Evolutionary conservation across 257 asterid species (phyloP).

Genomic region (Solanum sitiens): DNA sequence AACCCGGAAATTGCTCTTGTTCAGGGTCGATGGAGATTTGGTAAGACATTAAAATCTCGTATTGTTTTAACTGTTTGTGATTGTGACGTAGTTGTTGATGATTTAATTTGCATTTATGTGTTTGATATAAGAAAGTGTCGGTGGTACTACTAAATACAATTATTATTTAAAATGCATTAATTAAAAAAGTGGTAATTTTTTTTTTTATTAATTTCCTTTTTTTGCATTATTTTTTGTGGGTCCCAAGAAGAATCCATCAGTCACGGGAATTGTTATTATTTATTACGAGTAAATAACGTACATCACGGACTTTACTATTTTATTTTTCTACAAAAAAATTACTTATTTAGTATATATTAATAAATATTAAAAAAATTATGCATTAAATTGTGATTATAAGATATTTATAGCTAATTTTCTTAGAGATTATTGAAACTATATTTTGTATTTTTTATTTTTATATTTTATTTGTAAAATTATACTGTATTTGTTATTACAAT

Average conservation of each 20-base stretch:
- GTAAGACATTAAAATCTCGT: slow-evolving; percentile 11
- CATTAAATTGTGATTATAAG: neutral
- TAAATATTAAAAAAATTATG: too few relatives aligned
- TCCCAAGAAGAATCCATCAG: slow-evolving; percentile 14
- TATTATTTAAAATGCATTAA: neutral
- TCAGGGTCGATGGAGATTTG: slow-evolving; percentile 94
- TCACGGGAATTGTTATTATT: slow-evolving; percentile 20
- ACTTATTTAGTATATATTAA: too few relatives aligned
- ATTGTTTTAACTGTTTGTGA: neutral
- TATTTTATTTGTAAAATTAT: too few relatives aligned
- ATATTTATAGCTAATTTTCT: neutral
- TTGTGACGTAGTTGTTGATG: neutral
- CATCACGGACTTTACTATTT: slow-evolving; percentile 4
- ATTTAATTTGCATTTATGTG: neutral
- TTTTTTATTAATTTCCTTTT: neutral
- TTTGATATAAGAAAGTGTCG: slow-evolving; percentile 30
- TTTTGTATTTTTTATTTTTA: rapidly evolving
- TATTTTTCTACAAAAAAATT: too few relatives aligned
- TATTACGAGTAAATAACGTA: neutral
- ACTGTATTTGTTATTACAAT: too few relatives aligned
- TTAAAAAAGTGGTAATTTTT: too few relatives aligned
- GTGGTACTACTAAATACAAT: slow-evolving; percentile 9
- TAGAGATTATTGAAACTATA: too few relatives aligned
- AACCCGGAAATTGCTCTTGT: slow-evolving; percentile 75
- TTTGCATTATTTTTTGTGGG: slow-evolving; percentile 14